Base-by-base conservation (phyloP, 257 asterid genomes). In the Vinca minor region DNA sequence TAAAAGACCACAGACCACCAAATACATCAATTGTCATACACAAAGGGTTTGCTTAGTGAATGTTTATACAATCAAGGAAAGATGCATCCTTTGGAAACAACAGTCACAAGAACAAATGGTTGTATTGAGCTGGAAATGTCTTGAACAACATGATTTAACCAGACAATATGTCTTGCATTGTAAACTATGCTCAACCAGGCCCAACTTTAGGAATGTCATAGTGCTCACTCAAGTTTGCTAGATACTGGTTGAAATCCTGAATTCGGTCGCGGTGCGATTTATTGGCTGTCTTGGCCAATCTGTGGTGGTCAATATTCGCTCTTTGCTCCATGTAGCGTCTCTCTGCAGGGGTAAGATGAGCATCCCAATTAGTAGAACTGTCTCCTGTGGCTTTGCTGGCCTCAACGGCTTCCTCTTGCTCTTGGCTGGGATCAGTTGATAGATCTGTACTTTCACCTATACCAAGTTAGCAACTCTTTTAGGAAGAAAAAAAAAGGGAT, bases 171-270 rank as follows among this genome's bases (percentile, higher is more conserved):
- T n/a, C n/a, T n/a, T n/a, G n/a, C n/a, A n/a, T n/a, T n/a, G n/a
- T n/a, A n/a, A n/a, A n/a, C 21, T 14, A 26, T 1, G 42, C 14
- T 87, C 77, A 92, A 71, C 98, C 98, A 1, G 96, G 96, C 31
- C 96, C 98, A 32, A 88, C 98, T 75, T 91, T 91, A 41, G 98
- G 96, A 23, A 91, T 91, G 85, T 91, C 98, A 41, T 86, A 92
- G 71, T 92, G 98, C 88, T 92, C 98, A 1, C 98, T 92, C 96
- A 92, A 85, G 74, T 92, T 89, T 4, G 98, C 98, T 54, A 92
- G 87, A 67, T 92, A 92, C 82, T 89, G 98, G 63, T 92, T 92
- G 88, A 92, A 92, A 73, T 92, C 98, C 79, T 83, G 71, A 23
- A 92, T 89, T n/a, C 96, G 87, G 55, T 89, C 96, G 4, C 98